Evolutionary conservation across 805 yeast species (phyloP).

Genomic region (Candida schatavii): DNA sequence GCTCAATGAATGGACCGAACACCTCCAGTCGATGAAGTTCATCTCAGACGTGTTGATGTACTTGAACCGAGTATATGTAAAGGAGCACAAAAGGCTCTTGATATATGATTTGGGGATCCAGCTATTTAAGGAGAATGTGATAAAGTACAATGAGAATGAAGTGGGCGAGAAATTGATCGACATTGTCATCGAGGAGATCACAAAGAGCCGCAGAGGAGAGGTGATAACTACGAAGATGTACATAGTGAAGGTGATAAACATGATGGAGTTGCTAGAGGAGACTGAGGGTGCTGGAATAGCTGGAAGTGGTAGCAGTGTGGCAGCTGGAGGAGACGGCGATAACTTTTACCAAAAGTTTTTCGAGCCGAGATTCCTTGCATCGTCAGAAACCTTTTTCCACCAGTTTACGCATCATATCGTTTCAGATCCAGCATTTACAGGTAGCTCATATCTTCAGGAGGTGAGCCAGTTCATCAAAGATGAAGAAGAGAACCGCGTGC

Average conservation of each 20-base stretch:
- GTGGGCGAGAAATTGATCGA: conserved; percentile 51
- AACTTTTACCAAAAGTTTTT: conserved; percentile 61
- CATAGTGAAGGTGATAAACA: conserved; percentile 58
- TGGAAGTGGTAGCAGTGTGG: conserved; percentile 17
- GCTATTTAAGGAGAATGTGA: conserved; percentile 58
- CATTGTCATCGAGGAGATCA: conserved; percentile 53
- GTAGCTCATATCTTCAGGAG: conserved; percentile 53
- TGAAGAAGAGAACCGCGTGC: conserved; percentile 60
- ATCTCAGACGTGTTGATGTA: conserved; percentile 84
- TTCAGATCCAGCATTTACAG: conserved; percentile 35
- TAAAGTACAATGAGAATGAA: conserved; percentile 46
- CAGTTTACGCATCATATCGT: conserved; percentile 44
- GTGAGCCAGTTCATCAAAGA: conserved; percentile 47
- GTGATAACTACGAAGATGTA: conserved; percentile 54
- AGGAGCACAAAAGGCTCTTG: conserved; percentile 59
- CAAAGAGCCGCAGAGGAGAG: conserved; percentile 52
- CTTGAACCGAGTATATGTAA: conserved; percentile 79
- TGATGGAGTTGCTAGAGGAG: conserved; percentile 68
- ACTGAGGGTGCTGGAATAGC: conserved; percentile 3
- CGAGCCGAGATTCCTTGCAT: conserved; percentile 60
- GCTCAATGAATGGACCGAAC: conserved; percentile 64
- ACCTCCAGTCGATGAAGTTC: conserved; percentile 68
- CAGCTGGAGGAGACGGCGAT: conserved; percentile 37
- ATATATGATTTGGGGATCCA: conserved; percentile 73
- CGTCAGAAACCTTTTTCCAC: conserved; percentile 56